These are phyloP conservation scores for Drechslerella stenobrocha DNA, from an alignment of 2,329 filamentous ascomycete species.

Conservation along the genomic window DNA sequence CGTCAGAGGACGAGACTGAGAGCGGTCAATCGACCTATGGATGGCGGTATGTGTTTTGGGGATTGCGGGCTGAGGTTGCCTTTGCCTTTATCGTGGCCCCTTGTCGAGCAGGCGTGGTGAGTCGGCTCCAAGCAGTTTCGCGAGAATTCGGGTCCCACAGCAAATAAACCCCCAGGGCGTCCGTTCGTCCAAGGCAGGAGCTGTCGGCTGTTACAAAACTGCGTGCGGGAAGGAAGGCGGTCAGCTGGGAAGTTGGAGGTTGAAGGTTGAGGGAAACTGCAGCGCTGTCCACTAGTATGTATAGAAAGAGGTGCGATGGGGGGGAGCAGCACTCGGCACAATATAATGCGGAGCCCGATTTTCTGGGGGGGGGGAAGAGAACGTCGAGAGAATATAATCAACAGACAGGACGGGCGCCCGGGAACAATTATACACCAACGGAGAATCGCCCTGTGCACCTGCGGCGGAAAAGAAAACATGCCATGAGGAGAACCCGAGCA, in stretches of 20 bases:
- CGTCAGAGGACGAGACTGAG: background rate
- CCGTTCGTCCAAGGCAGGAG: no score
- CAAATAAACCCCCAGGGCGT: background rate
- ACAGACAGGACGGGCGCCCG: constrained; percentile 26
- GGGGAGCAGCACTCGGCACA: no score
- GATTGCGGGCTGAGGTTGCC: background rate
- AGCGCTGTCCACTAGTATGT: no score
- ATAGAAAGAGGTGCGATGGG: no score
- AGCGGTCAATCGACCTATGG: background rate
- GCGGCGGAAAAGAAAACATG: constrained; percentile 45
- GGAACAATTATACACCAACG: constrained; percentile 39
- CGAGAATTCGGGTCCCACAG: background rate
- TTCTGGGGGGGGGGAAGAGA: constrained; percentile 15
- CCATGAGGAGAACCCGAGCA: constrained; percentile 35
- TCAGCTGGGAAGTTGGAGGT: no score
- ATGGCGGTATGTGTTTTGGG: background rate
- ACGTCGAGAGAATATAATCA: constrained; percentile 27
- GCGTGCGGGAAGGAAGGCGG: no score
- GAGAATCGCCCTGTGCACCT: constrained; percentile 23
- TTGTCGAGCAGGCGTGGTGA: constrained; percentile 1
- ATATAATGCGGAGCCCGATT: no score
- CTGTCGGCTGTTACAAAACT: no score
- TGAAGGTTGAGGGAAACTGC: no score
- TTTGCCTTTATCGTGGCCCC: background rate
- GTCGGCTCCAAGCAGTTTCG: constrained; percentile 1